Conservation (phyloP, 495 filamentous ascomycete species). For the Polyplosphaeria fusca region DNA sequence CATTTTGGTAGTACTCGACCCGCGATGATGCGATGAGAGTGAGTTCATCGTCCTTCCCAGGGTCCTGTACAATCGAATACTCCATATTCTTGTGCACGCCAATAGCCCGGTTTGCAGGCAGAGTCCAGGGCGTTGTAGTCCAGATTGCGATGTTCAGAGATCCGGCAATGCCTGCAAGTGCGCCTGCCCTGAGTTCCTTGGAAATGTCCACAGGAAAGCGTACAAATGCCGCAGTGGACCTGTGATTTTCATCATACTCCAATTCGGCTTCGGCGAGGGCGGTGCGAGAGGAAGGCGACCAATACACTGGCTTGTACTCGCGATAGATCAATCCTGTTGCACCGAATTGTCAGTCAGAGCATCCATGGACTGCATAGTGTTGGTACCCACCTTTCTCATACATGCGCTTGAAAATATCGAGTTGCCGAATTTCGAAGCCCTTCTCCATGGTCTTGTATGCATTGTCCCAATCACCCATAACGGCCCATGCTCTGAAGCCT, state of each 20-base stretch:
- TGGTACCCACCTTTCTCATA: constrained; percentile 71
- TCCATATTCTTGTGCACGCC: constrained; percentile 68
- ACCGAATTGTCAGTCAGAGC: too few species aligned
- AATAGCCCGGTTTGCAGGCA: constrained; percentile 89
- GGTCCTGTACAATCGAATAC: constrained; percentile 66
- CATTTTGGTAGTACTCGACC: constrained; percentile 14
- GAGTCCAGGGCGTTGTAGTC: constrained; percentile 98
- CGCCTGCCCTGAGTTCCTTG: constrained; percentile 43
- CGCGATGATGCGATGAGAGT: constrained; percentile 25
- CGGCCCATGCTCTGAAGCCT: constrained; percentile 74
- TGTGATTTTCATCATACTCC: constrained; percentile 85
- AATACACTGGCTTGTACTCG: constrained; percentile 89
- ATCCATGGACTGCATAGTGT: too few species aligned
- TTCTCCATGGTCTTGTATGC: constrained; percentile 91
- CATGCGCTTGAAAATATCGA: constrained; percentile 83
- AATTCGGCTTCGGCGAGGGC: constrained; percentile 94
- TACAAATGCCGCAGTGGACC: constrained; percentile 76
- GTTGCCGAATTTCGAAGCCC: constrained; percentile 79
- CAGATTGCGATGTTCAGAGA: constrained; percentile 75
- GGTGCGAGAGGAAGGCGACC: constrained; percentile 86
- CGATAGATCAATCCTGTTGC: constrained; percentile 83
- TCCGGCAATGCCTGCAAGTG: constrained; percentile 37
- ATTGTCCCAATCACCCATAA: constrained; percentile 94
- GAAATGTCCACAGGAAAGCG: constrained; percentile 69
- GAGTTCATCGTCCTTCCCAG: constrained; percentile 22